Base-by-base conservation (phyloP, 2,329 filamentous ascomycete genomes). In the Cladobotryum mycophilum region DNA sequence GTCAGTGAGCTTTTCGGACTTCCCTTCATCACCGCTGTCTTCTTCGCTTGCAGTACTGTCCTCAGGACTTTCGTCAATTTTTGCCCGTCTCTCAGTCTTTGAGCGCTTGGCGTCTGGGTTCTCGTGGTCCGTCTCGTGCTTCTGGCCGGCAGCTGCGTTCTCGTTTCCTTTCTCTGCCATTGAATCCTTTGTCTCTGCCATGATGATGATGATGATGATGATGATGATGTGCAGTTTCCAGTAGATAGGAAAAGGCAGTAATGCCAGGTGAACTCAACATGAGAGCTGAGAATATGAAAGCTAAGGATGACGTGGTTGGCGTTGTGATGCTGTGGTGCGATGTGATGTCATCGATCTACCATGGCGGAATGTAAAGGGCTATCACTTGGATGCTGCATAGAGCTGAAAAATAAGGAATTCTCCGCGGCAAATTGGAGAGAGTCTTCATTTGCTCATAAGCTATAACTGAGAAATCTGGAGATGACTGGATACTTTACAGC, bases 121-220 rank as follows among this genome's bases (percentile, higher is more conserved):
- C 13, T 61, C 56, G 17, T 62, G 57, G 13, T 61, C 51, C 13
- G 61, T 63, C 46, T 61, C 56, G 45, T 64, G 64, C 54, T 65
- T 66, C 13, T 63, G 25, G 25, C 25, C 25, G 2, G 25, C 25
- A 30, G 25, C 25, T 6, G 25, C 25, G 25, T 30, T 30, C 25
- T 30, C 25, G 6, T 11, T 11, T 30, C 9, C 25, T 8, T 30
- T 30, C 6, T 30, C 25, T 8, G 25, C 9, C 25, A 30, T 30
- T 30, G 25, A 30, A 30, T 30, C 25, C 6, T 30, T 30, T 30
- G 25, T 30, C 25, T 30, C 25, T 30, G 25, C 25, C 25, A 30
- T 30, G 6, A 11, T 30, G 25, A 30, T 30, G 25, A 11, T 30
- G 25, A 30, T 30, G 6, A 11, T 30, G 25, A 30, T 30, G 25